Percentiles rank a stretch among this genome's conserved stretches.
These are phyloP conservation scores for Melampsora americana DNA, from an alignment of 1,284 basidiomycete genomes.

Conservation along the genomic window DNA sequence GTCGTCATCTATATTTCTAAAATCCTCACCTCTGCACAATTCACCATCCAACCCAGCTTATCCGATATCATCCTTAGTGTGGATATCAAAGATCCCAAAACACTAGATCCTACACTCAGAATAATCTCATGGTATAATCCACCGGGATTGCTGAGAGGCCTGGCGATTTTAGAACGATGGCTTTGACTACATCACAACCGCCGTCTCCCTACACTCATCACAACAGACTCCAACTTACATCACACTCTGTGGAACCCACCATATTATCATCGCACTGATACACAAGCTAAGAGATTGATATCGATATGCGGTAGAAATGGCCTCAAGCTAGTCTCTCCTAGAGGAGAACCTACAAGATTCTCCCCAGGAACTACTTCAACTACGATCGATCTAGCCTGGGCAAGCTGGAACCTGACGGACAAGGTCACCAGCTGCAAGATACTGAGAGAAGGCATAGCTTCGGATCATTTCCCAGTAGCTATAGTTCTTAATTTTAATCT, in stretches of 20 bases:
- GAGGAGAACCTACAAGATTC: constrained; percentile 5
- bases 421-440: too few species aligned
- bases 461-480: constrained; percentile 11
- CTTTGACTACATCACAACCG: neutral
- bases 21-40: too few species aligned
- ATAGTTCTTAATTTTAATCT: neutral
- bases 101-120: too few species aligned
- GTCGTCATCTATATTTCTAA: too few species aligned
- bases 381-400: too few species aligned
- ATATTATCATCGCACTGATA: constrained; percentile 3
- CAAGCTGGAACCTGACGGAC: too few species aligned
- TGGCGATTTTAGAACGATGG: too few species aligned
- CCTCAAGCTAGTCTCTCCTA: constrained; percentile 14
- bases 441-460: too few species aligned
- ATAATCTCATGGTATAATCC: neutral
- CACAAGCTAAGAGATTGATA: neutral
- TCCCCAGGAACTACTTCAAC: too few species aligned
- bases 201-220: neutral
- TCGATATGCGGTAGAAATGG: constrained; percentile 11
- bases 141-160: too few species aligned
- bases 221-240: constrained; percentile 27
- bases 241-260: constrained; percentile 16
- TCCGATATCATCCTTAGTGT: too few species aligned
- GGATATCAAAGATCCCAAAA: too few species aligned
- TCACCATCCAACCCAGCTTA: neutral